Base-by-base conservation (phyloP, 805 yeast genomes). In the Candida gorgasii region DNA sequence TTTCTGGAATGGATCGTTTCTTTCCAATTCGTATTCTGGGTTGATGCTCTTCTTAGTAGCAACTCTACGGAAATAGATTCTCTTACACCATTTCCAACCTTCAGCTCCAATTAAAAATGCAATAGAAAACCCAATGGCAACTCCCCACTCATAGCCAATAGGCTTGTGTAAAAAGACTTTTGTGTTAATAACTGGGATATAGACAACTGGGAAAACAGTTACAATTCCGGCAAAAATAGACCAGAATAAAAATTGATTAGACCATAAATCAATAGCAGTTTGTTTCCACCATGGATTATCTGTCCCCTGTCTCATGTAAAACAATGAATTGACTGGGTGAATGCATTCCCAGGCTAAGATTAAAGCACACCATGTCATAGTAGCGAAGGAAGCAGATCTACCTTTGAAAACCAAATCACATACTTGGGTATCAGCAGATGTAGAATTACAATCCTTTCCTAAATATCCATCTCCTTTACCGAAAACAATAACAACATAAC, bases 331-430 rank as follows among this genome's bases (percentile, higher is more conserved):
- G 22, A 46, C 46, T 17, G 68, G 66, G 46, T 67, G 71, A 32
- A 67, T 51, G 50, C 73, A 67, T 48, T 67, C 72, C 71, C 70
- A 67, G 5, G 70, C 67, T 44, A 66, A 53, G 13, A 66, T 52
- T 38, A 66, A 62, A 2, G 71, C 70, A 57, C 70, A 65, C 72
- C 72, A 67, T 1, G 69, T 64, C 63, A 67, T 63, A 20, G 58
- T 63, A 4, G 65, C 71, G 44, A 67, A 67, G 3, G 70, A 54
- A 2, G 67, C 68, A 5, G 69, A 57, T 48, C 73, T 55, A 11
- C 71, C 73, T 49, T 63, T 50, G 52, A 63, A 63, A 4, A 66
- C 72, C 44, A 65, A 57, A 44, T 49, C 44, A 48, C 72, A 67
- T 5, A 43, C 49, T 3, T 51, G 53, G 5, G 46, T 17, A 20